Base-by-base conservation (phyloP, 208 protist species). In the Leishmania martiniquensis region DNA sequence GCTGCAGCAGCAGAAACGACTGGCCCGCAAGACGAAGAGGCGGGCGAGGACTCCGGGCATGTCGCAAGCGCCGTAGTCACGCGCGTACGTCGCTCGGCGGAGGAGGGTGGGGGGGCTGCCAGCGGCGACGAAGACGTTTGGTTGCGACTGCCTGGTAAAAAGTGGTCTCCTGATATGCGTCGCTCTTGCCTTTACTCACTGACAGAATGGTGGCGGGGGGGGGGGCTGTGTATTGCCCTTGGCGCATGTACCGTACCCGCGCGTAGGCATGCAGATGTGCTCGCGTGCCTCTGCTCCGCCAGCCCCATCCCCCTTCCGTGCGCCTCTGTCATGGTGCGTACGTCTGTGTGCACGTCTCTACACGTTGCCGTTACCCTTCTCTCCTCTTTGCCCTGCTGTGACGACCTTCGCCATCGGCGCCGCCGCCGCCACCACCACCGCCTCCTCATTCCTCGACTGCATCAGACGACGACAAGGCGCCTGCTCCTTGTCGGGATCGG, bases 281-380 rank as follows among this genome's bases (percentile, higher is more conserved):
- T 2, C 55, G 10, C 5, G 4, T 62, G n/a, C 55, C 34, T 22
- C 29, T 17, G 55, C 55, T 62, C n/a, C 10, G 13, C 55, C 55
- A 22, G 13, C 55, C 54, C 10, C 49, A 12, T 57, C 51, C 51
- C 22, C 20, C 52, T 1, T 57, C 17, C 9, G 22, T 15, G 2
- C n/a, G n/a, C 17, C n/a, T n/a, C n/a, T 9, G 12, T 34, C 55
- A 29, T 57, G 20, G 55, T 15, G 55, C 55, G 9, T 9, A 15
- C 55, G 22, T 22, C 20, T 57, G 52, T 25, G 52, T 17, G 25
- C 59, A 10, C 32, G 34, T 65, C 52, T 29, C 52, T 57, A 22
- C 20, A 57, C 52, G 32, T 39, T 82, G 10, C 72, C 55, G 78
- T 74, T 76, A 47, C 72, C 44, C 9, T 63, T 75, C 45, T 77